These are phyloP conservation scores for Arthonia radiata DNA, from an alignment of 495 filamentous ascomycete genomes.

Conservation along the genomic window DNA sequence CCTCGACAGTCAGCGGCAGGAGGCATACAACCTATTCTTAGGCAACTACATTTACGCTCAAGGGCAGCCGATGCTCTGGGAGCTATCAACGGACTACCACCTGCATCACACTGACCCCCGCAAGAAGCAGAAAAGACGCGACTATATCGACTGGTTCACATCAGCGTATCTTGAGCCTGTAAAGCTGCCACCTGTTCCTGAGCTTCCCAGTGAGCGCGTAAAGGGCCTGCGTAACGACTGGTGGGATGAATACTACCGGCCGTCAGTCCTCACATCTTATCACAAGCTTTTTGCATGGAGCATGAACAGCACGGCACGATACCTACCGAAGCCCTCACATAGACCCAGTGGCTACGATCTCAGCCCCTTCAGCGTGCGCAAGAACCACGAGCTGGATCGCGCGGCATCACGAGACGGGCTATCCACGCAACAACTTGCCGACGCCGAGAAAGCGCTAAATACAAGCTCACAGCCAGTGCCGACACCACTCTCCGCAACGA, in stretches of 20 bases:
- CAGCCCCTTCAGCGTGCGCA: slow-evolving; percentile 46
- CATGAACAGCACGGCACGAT: slow-evolving; percentile 65
- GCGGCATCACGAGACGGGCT: no score
- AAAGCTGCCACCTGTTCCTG: slow-evolving; percentile 20
- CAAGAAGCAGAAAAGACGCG: slow-evolving; percentile 31
- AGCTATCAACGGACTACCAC: slow-evolving; percentile 87
- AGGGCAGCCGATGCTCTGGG: slow-evolving; percentile 93
- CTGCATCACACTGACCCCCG: slow-evolving; percentile 74
- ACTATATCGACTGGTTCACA: slow-evolving; percentile 73
- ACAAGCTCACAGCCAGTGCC: no score
- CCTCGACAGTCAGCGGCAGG: slow-evolving; percentile 82
- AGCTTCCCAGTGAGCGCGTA: neutral
- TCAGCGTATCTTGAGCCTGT: slow-evolving; percentile 42
- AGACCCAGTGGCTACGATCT: slow-evolving; percentile 51
- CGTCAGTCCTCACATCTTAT: slow-evolving; percentile 60
- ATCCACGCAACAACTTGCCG: no score
- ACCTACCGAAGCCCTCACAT: slow-evolving; percentile 47
- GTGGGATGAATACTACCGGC: slow-evolving; percentile 95
- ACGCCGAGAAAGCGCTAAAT: no score
- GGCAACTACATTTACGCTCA: slow-evolving; percentile 85
- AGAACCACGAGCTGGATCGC: no score
- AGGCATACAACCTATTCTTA: slow-evolving; percentile 93
- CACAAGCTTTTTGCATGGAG: slow-evolving; percentile 72
- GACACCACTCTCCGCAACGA: slow-evolving; percentile 16
- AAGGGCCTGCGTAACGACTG: slow-evolving; percentile 74